Conservation (phyloP, 371 early-diverging fungal genomes). For the Mortierella sp. region DNA sequence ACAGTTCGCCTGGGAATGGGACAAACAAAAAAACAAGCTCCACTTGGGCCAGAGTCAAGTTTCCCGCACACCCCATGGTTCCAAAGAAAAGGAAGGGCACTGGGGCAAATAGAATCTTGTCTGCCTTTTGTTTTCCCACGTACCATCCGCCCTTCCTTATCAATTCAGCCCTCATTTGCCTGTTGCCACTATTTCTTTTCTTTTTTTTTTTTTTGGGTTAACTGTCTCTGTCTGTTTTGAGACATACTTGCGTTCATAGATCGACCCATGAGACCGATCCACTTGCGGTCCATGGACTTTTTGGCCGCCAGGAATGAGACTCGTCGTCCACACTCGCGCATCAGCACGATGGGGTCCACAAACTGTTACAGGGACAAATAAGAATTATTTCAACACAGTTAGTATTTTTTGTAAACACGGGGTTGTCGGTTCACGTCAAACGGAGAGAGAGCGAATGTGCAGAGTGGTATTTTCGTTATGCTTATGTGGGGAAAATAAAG, state of each 20-base stretch:
- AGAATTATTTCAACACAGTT: background rate
- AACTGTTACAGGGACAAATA: conserved; percentile 69
- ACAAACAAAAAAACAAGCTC: background rate
- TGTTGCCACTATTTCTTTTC: background rate
- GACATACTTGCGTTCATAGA: conserved; percentile 76
- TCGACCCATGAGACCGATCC: conserved; percentile 88
- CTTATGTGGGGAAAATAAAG: background rate
- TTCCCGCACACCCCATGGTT: background rate
- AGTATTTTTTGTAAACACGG: conserved; percentile 62
- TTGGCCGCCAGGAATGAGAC: conserved; percentile 90
- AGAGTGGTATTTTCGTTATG: background rate
- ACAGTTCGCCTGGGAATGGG: background rate
- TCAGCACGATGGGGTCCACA: conserved; percentile 90
- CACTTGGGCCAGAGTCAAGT: background rate
- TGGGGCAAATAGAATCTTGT: conserved; percentile 3
- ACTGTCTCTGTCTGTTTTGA: background rate
- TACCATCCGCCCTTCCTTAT: background rate
- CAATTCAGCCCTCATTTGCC: background rate
- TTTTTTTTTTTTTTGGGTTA: background rate
- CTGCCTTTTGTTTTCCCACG: conserved; percentile 4
- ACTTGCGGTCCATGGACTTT: conserved; percentile 83
- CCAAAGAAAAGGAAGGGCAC: background rate
- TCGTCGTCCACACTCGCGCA: conserved; percentile 80
- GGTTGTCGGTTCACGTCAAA: background rate
- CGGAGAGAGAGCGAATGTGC: background rate